Evolutionary conservation across 2,329 filamentous ascomycete genomes (phyloP).

Genomic region (Ceratocystiopsis minuta): DNA sequence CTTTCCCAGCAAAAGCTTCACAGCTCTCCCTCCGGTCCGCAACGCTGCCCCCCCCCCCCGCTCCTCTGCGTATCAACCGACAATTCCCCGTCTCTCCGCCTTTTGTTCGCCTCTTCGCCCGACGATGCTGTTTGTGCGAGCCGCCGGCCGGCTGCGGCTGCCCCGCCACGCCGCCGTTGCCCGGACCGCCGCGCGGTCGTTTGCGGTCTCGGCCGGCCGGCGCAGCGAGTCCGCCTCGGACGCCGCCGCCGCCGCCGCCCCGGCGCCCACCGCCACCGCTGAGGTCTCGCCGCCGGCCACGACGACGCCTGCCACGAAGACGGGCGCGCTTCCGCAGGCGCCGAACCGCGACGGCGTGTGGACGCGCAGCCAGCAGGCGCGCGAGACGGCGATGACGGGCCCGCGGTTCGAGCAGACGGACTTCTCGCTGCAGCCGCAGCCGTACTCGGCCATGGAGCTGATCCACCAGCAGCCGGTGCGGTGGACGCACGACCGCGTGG

Average conservation of each 20-base stretch:
- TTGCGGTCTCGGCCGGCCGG: conserved; percentile 29
- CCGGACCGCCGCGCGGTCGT: conserved; percentile 21
- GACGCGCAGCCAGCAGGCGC: conserved; percentile 70
- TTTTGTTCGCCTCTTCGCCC: no score
- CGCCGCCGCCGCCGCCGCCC: conserved; percentile 17
- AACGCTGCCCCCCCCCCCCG: no score
- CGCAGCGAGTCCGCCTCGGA: conserved; percentile 22
- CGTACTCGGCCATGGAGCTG: conserved; percentile 79
- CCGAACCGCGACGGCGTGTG: conserved; percentile 71
- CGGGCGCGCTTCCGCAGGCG: conserved; percentile 42
- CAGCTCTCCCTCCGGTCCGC: no score
- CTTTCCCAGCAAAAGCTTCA: no score
- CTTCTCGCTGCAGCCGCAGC: conserved; percentile 79
- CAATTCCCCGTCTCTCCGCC: no score
- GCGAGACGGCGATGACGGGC: conserved; percentile 73
- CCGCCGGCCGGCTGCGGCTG: no score
- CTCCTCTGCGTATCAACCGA: no score
- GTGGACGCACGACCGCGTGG: conserved; percentile 70
- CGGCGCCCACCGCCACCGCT: conserved; percentile 23
- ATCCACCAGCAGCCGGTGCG: conserved; percentile 89
- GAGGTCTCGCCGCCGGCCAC: conserved; percentile 1
- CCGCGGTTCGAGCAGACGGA: conserved; percentile 96
- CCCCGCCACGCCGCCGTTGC: conserved; percentile 19
- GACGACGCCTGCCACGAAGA: no score
- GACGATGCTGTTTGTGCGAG: no score